These are phyloP conservation scores for Malus hybrid DNA, from an alignment of 331 rosid species.

Conservation along the genomic window DNA sequence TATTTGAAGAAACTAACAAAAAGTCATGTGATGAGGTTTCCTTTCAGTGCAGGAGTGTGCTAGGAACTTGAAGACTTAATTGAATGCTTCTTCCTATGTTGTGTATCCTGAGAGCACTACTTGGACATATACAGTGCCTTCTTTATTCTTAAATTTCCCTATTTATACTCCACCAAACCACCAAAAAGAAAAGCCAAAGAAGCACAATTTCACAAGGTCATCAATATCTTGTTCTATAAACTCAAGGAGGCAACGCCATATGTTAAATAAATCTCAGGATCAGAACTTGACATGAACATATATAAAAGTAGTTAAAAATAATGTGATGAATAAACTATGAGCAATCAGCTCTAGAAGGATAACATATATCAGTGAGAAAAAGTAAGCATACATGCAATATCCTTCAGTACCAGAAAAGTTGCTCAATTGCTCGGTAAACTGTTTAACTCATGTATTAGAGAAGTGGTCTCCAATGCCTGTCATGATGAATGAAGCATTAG, in stretches of 20 bases:
- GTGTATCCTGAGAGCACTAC: slow-evolving; percentile 22
- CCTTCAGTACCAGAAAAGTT: slow-evolving; percentile 57
- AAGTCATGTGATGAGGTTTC: not conserved
- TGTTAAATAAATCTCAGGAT: not conserved
- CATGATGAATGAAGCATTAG: slow-evolving; percentile 2
- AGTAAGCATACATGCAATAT: slow-evolving; percentile 60
- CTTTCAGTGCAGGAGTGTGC: not conserved
- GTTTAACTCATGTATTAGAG: slow-evolving; percentile 36
- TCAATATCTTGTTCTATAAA: not conserved
- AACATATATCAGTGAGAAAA: not conserved
- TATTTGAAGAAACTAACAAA: not conserved
- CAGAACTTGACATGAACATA: not conserved
- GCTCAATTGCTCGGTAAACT: slow-evolving; percentile 38
- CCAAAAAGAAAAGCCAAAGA: no score
- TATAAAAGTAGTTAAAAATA: not conserved
- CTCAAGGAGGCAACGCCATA: not conserved
- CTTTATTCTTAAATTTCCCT: no score
- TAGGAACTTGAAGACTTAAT: not conserved
- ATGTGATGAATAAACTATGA: not conserved
- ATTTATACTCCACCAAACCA: no score
- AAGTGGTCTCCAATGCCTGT: slow-evolving; percentile 76
- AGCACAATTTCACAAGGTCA: no score
- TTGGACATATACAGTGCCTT: slow-evolving; percentile 8
- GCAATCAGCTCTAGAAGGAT: not conserved
- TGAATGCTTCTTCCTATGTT: not conserved